Conservation (phyloP, 31 red algal genomes). For the Odonthalia washingtoniensis region DNA sequence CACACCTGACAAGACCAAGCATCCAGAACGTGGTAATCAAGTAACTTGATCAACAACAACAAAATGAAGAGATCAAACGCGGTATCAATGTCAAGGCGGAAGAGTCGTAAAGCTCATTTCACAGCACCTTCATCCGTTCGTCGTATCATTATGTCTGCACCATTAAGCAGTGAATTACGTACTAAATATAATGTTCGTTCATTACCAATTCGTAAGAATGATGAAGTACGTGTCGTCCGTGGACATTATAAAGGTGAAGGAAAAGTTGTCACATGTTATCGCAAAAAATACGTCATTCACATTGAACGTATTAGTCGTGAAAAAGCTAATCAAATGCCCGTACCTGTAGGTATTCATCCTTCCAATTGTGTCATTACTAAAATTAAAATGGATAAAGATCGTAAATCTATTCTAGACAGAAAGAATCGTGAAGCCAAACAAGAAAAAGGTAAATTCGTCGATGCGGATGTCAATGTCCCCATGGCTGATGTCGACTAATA, state of each 20-base stretch:
- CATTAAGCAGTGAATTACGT: constrained; percentile 84
- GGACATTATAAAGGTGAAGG: constrained; percentile 93
- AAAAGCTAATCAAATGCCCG: constrained; percentile 83
- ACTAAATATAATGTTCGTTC: constrained; percentile 95
- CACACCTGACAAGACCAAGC: not conserved
- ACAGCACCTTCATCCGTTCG: constrained; percentile 84
- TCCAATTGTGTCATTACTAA: constrained; percentile 93
- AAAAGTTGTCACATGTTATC: constrained; percentile 93
- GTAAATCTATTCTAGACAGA: constrained; percentile 88
- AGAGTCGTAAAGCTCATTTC: constrained; percentile 97
- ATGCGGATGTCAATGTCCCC: constrained; percentile 86
- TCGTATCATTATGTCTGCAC: constrained; percentile 94
- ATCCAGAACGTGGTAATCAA: not conserved
- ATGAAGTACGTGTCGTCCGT: constrained; percentile 91
- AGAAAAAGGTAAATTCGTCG: constrained; percentile 94
- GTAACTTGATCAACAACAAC: too few species aligned
- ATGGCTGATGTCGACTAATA: constrained; percentile 87
- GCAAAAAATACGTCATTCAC: constrained; percentile 93
- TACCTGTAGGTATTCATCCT: constrained; percentile 92
- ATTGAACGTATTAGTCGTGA: constrained; percentile 91
- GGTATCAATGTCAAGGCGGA: constrained; percentile 95
- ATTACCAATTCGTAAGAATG: constrained; percentile 92
- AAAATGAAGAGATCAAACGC: constrained; percentile 89
- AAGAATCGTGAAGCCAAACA: constrained; percentile 86
- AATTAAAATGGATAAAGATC: constrained; percentile 92